These are phyloP conservation scores for Eucalyptus tenuipes DNA, from an alignment of 345 rosid species.

Conservation along the genomic window DNA sequence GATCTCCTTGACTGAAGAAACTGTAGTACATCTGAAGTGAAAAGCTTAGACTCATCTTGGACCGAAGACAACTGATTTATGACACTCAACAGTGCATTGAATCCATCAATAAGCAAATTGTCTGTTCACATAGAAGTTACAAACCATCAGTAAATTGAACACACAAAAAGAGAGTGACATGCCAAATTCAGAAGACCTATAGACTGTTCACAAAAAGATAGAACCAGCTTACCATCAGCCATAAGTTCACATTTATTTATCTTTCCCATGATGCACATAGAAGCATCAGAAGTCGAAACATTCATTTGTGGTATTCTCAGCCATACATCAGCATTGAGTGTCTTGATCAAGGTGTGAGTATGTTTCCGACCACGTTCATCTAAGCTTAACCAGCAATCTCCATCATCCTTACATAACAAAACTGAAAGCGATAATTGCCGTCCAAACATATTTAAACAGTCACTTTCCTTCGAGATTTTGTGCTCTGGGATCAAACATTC, in stretches of 20 bases:
- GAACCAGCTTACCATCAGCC: constrained; percentile 50
- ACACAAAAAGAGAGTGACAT: background rate
- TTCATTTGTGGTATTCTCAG: constrained; percentile 53
- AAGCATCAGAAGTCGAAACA: constrained; percentile 2
- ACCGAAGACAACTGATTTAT: constrained; percentile 51
- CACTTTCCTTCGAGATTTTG: constrained; percentile 23
- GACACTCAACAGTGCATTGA: constrained; percentile 40
- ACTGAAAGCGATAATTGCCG: constrained; percentile 43
- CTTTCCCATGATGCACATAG: constrained; percentile 55
- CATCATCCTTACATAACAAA: constrained; percentile 28
- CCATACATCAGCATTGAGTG: constrained; percentile 63
- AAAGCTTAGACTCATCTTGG: constrained; percentile 38
- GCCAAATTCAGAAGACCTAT: background rate
- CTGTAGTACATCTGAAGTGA: constrained; percentile 39
- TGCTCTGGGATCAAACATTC: constrained; percentile 34
- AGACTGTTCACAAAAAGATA: background rate
- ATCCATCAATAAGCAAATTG: constrained; percentile 32
- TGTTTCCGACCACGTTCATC: constrained; percentile 15
- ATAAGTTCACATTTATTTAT: constrained; percentile 40
- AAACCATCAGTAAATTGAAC: background rate
- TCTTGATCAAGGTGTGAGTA: constrained; percentile 25
- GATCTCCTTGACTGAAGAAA: constrained; percentile 36
- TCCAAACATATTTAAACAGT: constrained; percentile 62
- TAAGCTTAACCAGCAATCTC: constrained; percentile 3
- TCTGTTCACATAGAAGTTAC: constrained; percentile 30